Evolutionary conservation across 306 rosid species (phyloP), one percentile per base, ranked within the genome.

Genomic region (Gillenia trifoliata): DNA sequence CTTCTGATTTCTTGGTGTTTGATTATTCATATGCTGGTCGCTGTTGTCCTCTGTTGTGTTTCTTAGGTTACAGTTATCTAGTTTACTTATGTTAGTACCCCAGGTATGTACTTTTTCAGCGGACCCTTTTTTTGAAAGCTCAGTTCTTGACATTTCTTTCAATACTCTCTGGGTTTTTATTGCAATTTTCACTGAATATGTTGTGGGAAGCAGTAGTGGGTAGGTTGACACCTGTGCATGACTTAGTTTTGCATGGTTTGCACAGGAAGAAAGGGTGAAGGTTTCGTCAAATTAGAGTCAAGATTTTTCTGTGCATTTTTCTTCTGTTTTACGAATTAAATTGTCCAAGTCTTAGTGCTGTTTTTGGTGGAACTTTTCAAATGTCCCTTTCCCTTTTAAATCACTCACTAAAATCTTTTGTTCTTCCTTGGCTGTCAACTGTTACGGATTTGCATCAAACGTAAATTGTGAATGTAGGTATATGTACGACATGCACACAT

Each of bases 361-460:
- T 25, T 52, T 52, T 52, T 52, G 59, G 2, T 52, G 25, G 25
- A 54, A 11, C 60, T 55, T 6, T 55, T 20, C 9, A 8, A 49
- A n/a, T n/a, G 4, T 11, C 5, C 54, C 54, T 47, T 55, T 55
- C 5, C n/a, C 56, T 6, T 67, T 43, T 66, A 15, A 68, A n/a
- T 25, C 23, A 8, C 16, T 47, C 28, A 17, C 28, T 30, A 11
- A 61, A n/a, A n/a, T 43, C 30, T 34, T 26, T 72, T 66, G 64
- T 71, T 73, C 41, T n/a, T 43, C 17, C 33, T 41, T 29, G 47
- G 82, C 92, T 90, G 96, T 90, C 98, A 7, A 92, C 98, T 73
- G 89, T 90, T 56, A 86, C 88, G 23, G 98, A 92, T 80, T 88
- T 90, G 45, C 91, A 87, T 61, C 98, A 87, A 78, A 90, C 90